Conservation (phyloP, 257 asterid genomes). For the Solanum appendiculatum region DNA sequence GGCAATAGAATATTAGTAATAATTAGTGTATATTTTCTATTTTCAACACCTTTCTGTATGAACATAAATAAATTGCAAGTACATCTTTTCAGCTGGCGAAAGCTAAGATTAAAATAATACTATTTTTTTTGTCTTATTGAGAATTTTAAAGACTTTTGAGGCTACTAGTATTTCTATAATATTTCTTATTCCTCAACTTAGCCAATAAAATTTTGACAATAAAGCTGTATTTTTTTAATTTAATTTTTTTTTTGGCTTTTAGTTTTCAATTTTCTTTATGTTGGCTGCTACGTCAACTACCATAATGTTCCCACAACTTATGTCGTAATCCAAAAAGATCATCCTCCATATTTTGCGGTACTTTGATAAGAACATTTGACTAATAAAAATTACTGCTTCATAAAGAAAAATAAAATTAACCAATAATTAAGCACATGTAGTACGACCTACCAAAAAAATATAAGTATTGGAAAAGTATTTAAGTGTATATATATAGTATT, state of each 20-base stretch:
- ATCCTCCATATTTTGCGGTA: constrained; percentile 17
- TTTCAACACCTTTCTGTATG: constrained; percentile 16
- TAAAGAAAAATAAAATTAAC: not conserved
- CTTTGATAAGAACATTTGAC: not conserved
- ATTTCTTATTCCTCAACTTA: constrained; percentile 6
- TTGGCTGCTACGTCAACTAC: constrained; percentile 9
- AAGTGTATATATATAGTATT: not conserved
- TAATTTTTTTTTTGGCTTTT: not conserved
- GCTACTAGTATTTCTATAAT: not conserved
- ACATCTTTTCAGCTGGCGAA: constrained; percentile 17
- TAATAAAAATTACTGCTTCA: not conserved
- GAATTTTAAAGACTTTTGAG: not conserved
- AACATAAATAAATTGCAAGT: not conserved
- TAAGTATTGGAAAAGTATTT: not conserved
- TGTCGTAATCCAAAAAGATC: not conserved
- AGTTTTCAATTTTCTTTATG: not conserved
- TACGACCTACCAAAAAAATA: not conserved
- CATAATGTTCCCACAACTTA: not conserved
- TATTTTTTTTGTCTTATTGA: not conserved
- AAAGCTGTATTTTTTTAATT: not conserved
- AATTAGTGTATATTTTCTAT: not conserved
- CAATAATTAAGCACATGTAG: constrained; percentile 2
- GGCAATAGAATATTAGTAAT: constrained; percentile 10
- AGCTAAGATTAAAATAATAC: not conserved
- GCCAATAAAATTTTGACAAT: constrained; percentile 16